These are phyloP conservation scores for Hyaloscypha variabilis DNA, from an alignment of 495 filamentous ascomycete species.

Conservation along the genomic window DNA sequence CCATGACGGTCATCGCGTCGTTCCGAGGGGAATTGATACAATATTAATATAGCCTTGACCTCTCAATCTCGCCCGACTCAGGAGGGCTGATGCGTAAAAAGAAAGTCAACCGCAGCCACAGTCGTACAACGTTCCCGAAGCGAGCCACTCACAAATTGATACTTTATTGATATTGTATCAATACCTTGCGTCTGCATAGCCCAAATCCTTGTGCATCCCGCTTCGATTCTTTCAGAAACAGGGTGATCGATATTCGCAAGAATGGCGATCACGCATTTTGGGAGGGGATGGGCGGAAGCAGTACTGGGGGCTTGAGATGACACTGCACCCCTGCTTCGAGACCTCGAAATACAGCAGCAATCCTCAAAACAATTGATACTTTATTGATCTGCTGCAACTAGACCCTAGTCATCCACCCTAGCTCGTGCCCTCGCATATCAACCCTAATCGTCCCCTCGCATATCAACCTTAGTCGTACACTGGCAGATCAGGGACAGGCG, in stretches of 20 bases:
- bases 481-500: neutral
- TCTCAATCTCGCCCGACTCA: neutral
- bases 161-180: neutral
- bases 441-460: too few species aligned
- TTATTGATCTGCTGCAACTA: too few species aligned
- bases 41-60: neutral
- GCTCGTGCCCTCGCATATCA: too few species aligned
- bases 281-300: neutral
- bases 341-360: too few species aligned
- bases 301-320: too few species aligned
- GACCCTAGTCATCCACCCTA: too few species aligned
- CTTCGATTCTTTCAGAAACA: neutral
- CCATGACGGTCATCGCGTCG: neutral
- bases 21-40: constrained; percentile 5
- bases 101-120: neutral
- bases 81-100: neutral
- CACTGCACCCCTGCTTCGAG: too few species aligned
- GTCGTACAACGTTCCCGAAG: neutral
- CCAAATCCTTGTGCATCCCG: neutral
- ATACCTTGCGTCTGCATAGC: neutral
- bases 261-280: neutral
- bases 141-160: constrained; percentile 5
- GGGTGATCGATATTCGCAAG: too few species aligned
- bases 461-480: too few species aligned
- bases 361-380: constrained; percentile 2